Conservation (phyloP, 164 flowering plant genomes). For the grape (Vitis vinifera) region DNA sequence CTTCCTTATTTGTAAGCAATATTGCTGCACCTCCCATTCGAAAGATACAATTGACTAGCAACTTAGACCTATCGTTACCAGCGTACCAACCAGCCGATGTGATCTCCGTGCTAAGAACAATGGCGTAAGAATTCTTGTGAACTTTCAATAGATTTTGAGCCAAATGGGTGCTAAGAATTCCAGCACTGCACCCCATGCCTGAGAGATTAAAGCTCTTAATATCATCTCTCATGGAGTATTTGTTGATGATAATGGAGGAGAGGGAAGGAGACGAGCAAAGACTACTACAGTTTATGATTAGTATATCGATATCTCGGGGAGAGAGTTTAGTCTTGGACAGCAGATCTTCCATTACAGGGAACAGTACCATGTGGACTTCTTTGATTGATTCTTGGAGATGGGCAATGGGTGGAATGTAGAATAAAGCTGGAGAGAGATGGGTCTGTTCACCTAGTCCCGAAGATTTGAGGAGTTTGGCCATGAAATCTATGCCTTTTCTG, state of each 20-base stretch:
- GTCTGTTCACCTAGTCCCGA: constrained; percentile 65
- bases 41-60: constrained; percentile 64
- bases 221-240: constrained; percentile 49
- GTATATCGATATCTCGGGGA: constrained; percentile 50
- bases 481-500: constrained; percentile 48
- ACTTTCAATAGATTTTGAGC: constrained; percentile 41
- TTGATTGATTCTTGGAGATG: constrained; percentile 37
- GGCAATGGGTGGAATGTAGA: constrained; percentile 60
- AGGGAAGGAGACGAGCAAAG: constrained; percentile 72
- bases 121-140: constrained; percentile 41
- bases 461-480: constrained; percentile 47
- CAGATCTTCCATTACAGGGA: constrained; percentile 63
- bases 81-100: constrained; percentile 69
- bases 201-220: constrained; percentile 61
- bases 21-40: constrained; percentile 72
- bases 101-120: constrained; percentile 70
- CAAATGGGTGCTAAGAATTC: constrained; percentile 48
- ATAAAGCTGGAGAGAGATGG: constrained; percentile 61
- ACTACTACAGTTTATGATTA: constrained; percentile 68
- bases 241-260: constrained; percentile 57
- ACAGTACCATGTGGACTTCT: constrained; percentile 59
- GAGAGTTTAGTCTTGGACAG: constrained; percentile 47
- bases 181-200: constrained; percentile 87
- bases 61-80: constrained; percentile 52
- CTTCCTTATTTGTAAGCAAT: constrained; percentile 40